Percentiles rank a stretch among this genome's conserved stretches.
Evolutionary conservation across 2,329 filamentous ascomycete species (phyloP).

Genomic region (Rosellinia necatrix): DNA sequence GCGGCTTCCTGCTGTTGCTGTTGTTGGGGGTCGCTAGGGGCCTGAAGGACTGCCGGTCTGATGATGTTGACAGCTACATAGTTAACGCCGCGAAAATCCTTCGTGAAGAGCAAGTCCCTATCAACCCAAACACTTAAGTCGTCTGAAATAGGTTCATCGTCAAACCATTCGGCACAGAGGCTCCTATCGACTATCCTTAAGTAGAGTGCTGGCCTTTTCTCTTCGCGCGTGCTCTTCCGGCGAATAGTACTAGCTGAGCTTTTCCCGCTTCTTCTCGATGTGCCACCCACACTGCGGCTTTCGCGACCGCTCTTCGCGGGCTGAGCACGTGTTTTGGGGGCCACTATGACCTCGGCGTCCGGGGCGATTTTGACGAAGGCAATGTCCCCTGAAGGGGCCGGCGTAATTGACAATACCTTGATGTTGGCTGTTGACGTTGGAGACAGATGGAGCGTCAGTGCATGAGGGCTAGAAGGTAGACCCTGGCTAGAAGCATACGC

Average conservation of each 20-base stretch:
- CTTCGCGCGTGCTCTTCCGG: constrained; percentile 61
- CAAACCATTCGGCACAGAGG: constrained; percentile 76
- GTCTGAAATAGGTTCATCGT: constrained; percentile 62
- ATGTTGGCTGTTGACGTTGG: constrained; percentile 96
- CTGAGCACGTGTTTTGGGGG: constrained; percentile 84
- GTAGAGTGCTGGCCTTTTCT: constrained; percentile 71
- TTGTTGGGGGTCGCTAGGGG: constrained; percentile 70
- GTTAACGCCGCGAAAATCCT: constrained; percentile 73
- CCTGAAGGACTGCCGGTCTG: constrained; percentile 76
- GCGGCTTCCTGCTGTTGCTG: constrained; percentile 71
- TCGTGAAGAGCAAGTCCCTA: constrained; percentile 72
- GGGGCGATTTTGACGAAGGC: constrained; percentile 91
- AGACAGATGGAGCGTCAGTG: constrained; percentile 88
- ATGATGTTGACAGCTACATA: constrained; percentile 88
- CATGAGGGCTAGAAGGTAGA: constrained; percentile 66
- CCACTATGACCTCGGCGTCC: constrained; percentile 95
- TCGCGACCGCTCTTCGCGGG: constrained; percentile 69
- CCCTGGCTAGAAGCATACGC: constrained; percentile 59
- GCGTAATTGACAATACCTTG: constrained; percentile 80
- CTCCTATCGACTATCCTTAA: constrained; percentile 77
- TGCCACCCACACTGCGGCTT: constrained; percentile 78
- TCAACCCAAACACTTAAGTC: constrained; percentile 84
- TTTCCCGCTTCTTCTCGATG: constrained; percentile 77
- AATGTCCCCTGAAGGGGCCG: constrained; percentile 67
- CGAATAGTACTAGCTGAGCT: constrained; percentile 75